Percentiles rank a stretch among this genome's conserved stretches.
These are phyloP conservation scores for Penicillium sp. DNA, from an alignment of 2,329 filamentous ascomycete species.

Conservation along the genomic window DNA sequence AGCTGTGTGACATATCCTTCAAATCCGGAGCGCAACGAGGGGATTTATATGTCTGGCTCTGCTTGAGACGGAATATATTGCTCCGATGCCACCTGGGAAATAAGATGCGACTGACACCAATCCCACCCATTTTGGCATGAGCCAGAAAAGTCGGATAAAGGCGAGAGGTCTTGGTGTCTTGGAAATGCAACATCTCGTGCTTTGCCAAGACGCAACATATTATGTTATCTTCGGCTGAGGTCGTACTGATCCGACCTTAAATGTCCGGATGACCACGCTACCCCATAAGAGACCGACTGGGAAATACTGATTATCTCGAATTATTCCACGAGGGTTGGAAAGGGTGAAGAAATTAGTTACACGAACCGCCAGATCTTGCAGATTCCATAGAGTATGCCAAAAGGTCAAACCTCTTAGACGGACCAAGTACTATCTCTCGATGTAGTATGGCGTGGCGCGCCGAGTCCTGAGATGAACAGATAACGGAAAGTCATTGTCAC, in stretches of 20 bases:
- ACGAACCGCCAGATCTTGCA: background rate
- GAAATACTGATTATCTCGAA: background rate
- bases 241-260: conserved; percentile 16
- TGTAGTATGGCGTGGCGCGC: background rate
- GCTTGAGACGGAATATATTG: background rate
- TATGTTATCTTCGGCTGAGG: conserved; percentile 10
- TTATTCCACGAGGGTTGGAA: background rate
- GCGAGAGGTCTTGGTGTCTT: conserved; percentile 10
- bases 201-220: conserved; percentile 17
- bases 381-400: background rate
- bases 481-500: background rate
- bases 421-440: background rate
- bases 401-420: background rate
- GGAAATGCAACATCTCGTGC: conserved; percentile 22
- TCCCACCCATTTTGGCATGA: too few relatives aligned
- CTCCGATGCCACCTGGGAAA: background rate
- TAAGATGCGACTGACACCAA: background rate
- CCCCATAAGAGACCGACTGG: background rate
- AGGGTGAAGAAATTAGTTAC: background rate
- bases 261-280: conserved; percentile 8
- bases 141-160: background rate
- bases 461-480: background rate
- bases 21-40: background rate
- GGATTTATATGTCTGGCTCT: background rate
- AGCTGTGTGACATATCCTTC: background rate